Conservation (phyloP, 75 land plant species). For the Ceratopteris richardii region DNA sequence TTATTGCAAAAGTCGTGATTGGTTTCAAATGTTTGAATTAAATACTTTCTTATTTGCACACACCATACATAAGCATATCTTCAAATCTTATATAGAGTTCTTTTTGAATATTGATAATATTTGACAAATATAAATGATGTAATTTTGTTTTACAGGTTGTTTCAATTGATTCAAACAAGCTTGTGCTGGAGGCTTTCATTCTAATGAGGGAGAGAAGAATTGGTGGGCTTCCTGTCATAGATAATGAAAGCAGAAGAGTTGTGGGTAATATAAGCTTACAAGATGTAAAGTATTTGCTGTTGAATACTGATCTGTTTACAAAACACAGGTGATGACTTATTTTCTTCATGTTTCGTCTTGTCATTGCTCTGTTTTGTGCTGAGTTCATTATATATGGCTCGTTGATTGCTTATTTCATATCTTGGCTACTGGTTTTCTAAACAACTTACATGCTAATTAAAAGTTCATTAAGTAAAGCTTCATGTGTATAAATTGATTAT, state of each 20-base stretch:
- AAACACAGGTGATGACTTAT: constrained; percentile 67
- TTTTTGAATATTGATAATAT: not conserved
- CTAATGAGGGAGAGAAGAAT: constrained; percentile 66
- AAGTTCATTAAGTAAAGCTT: too few relatives aligned
- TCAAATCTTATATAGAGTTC: too few relatives aligned
- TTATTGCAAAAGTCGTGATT: too few relatives aligned
- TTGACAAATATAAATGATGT: not conserved
- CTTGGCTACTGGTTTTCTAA: too few relatives aligned
- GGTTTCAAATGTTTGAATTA: too few relatives aligned
- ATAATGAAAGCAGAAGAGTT: constrained; percentile 45
- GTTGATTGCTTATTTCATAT: too few relatives aligned
- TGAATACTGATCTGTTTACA: constrained; percentile 66
- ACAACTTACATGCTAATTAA: too few relatives aligned
- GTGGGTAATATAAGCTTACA: constrained; percentile 82
- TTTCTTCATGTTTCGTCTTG: not conserved
- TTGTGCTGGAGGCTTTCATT: constrained; percentile 78
- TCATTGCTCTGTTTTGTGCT: not conserved
- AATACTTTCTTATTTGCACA: too few relatives aligned
- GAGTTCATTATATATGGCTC: too few relatives aligned
- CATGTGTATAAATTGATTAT: too few relatives aligned
- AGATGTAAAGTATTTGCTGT: constrained; percentile 71
- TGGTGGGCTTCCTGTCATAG: constrained; percentile 85
- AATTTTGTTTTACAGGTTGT: constrained; percentile 40
- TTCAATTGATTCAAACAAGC: constrained; percentile 46
- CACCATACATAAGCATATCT: too few relatives aligned